Evolutionary conservation across 73 alveolate species (phyloP).

Genomic region (Symbiodinium natans): DNA sequence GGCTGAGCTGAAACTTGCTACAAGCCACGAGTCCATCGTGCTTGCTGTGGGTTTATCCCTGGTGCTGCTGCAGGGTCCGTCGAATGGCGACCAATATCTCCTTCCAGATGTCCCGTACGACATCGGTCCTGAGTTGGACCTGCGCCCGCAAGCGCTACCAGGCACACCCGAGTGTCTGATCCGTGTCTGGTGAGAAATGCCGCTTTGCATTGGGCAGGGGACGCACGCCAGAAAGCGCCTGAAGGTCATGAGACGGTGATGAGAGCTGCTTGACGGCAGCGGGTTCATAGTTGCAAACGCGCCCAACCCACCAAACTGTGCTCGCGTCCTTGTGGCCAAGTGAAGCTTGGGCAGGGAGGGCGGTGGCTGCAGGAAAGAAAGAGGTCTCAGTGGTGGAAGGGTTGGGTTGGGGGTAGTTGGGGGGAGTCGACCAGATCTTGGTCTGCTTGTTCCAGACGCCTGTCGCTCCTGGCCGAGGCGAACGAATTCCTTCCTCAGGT

Average conservation of each 20-base stretch:
- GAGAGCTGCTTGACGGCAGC: neutral
- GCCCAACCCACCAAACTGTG: too few relatives aligned
- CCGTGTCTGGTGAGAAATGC: neutral
- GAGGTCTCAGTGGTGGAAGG: too few relatives aligned
- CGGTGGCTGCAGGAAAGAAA: too few relatives aligned
- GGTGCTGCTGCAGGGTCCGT: neutral
- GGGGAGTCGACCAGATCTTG: too few relatives aligned
- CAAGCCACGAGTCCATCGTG: too few relatives aligned
- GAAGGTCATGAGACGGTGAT: neutral
- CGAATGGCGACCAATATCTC: neutral
- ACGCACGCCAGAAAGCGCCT: neutral
- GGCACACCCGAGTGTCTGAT: neutral
- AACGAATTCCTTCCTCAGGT: neutral
- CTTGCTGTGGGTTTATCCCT: too few relatives aligned
- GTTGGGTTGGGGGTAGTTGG: too few relatives aligned
- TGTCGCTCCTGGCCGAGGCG: neutral
- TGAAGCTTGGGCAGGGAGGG: neutral
- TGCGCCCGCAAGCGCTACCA: slow-evolving; percentile 19
- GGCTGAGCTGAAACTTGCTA: too few relatives aligned
- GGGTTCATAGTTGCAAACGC: too few relatives aligned
- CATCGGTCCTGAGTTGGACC: slow-evolving; percentile 55
- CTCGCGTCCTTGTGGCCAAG: too few relatives aligned
- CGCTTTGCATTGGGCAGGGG: neutral
- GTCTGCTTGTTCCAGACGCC: too few relatives aligned
- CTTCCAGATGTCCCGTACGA: slow-evolving; percentile 54